Evolutionary conservation across 331 rosid genomes (phyloP), one percentile per base, ranked within the genome.

Genomic region (Malus hybrid): DNA sequence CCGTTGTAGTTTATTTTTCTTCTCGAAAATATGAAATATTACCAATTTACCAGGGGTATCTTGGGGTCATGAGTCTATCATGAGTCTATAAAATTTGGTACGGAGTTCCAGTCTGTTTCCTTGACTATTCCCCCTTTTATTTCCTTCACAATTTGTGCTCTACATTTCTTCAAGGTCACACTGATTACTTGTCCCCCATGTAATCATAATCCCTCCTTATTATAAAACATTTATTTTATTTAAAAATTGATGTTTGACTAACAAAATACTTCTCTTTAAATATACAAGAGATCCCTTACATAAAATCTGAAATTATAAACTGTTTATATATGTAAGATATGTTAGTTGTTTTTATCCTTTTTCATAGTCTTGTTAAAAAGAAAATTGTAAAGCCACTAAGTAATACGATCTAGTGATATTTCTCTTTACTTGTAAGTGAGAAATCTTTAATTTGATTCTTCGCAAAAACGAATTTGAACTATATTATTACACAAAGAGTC

Each of bases 101-200:
- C 66, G 84, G 86, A 73, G 74, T 81, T 79, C 85, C 81, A 57
- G 88, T 79, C 91, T 81, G 87, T 81, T 75, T 77, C 86, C 79
- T 84, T 84, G 85, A 82, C 84, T 71, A 75, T 6, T 66, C 50
- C 65, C 63, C 48, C 48, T 42, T 42, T 42, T 42, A 10, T 79
- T 69, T 62, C 22, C 19, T 22, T 64, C 71, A 71, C 60, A 68
- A 68, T 42, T 6, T 50, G 66, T 42, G 72, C 67, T 58, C 44
- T 8, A 50, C 81, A 75, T 88, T 84, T 71, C 72, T 76, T 82
- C 78, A 60, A 73, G 26, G 46, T 42, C 83, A 58, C 81, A 73
- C 71, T 76, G 48, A 77, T 83, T 70, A 65, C 60, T 73, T 80
- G 62, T 78, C 46, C 76, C 79, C 79, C 48, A 7, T 55, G 69